Conservation (phyloP, 1,139 yeast genomes). For the Suhomyces panamericanus region DNA sequence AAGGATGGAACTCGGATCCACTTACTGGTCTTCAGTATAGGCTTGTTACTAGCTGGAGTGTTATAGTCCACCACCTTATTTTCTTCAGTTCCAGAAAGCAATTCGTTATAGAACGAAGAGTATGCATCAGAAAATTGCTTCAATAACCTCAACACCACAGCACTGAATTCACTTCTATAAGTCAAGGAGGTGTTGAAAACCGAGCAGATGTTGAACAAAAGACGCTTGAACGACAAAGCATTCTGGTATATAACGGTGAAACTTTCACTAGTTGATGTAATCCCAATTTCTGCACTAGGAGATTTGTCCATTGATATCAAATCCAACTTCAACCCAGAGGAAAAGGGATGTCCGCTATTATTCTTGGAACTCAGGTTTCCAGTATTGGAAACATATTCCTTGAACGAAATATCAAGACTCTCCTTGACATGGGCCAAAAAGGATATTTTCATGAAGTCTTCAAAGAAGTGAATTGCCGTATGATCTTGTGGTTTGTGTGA, state of each 20-base stretch:
- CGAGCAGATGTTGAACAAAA: slow-evolving; percentile 53
- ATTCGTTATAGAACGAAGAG: slow-evolving; percentile 31
- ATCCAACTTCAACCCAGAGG: slow-evolving; percentile 23
- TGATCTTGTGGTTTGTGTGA: slow-evolving; percentile 17
- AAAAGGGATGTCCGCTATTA: slow-evolving; percentile 4
- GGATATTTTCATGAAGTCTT: slow-evolving; percentile 59
- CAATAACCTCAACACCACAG: slow-evolving; percentile 41
- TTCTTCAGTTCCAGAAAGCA: slow-evolving; percentile 23
- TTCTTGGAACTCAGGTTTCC: slow-evolving; percentile 11
- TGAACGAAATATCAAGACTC: slow-evolving; percentile 44
- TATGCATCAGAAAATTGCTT: slow-evolving; percentile 35
- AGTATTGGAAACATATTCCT: slow-evolving; percentile 30
- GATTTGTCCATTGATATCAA: slow-evolving; percentile 20
- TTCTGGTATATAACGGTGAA: slow-evolving; percentile 40
- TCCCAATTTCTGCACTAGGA: slow-evolving; percentile 1
- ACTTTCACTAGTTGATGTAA: slow-evolving; percentile 1
- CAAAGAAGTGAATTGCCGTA: slow-evolving; percentile 51
- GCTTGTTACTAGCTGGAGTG: slow-evolving; percentile 19
- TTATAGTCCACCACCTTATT: slow-evolving; percentile 12
- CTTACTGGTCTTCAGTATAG: slow-evolving; percentile 34
- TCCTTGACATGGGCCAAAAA: slow-evolving; percentile 67
- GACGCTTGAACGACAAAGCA: slow-evolving; percentile 53
- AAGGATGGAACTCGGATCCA: slow-evolving; percentile 48
- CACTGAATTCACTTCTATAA: slow-evolving; percentile 54
- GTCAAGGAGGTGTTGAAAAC: slow-evolving; percentile 62